Conservation (phyloP, 768 basidiomycete species). For the Tremella fuciformis region DNA sequence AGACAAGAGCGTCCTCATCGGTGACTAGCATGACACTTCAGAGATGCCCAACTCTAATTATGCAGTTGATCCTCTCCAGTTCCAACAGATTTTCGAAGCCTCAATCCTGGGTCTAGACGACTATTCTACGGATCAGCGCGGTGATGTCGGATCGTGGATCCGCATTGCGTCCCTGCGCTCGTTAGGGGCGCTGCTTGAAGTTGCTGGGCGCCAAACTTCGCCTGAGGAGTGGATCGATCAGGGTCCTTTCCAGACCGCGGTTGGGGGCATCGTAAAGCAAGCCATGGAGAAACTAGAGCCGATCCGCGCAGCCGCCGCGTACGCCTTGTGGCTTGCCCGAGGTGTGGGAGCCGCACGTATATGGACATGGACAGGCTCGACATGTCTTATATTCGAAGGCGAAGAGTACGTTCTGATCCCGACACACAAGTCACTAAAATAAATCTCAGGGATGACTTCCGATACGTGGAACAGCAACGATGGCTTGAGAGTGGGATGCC, state of each 20-base stretch:
- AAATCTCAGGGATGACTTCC: conserved; percentile 22
- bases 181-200: conserved; percentile 48
- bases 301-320: conserved; percentile 72
- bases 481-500: conserved; percentile 35
- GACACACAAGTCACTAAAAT: neutral
- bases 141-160: conserved; percentile 95
- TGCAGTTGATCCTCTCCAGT: neutral
- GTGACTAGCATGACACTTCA: conserved; percentile 14
- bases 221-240: conserved; percentile 9
- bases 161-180: conserved; percentile 73
- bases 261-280: conserved; percentile 73
- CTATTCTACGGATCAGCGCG: conserved; percentile 89
- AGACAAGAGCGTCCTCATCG: neutral
- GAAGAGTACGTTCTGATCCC: neutral
- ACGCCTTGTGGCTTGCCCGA: conserved; percentile 14
- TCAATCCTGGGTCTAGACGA: conserved; percentile 71
- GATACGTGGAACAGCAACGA: conserved; percentile 28
- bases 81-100: conserved; percentile 53
- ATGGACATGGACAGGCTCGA: conserved; percentile 24
- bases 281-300: conserved; percentile 87
- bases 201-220: neutral
- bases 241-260: conserved; percentile 18
- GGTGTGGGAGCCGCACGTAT: conserved; percentile 3
- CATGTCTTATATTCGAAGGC: neutral
- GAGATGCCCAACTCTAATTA: conserved; percentile 1